phyloP scores from a whole-genome alignment of 2,329 filamentous ascomycete species.

The Daldinia sp. region DNA sequence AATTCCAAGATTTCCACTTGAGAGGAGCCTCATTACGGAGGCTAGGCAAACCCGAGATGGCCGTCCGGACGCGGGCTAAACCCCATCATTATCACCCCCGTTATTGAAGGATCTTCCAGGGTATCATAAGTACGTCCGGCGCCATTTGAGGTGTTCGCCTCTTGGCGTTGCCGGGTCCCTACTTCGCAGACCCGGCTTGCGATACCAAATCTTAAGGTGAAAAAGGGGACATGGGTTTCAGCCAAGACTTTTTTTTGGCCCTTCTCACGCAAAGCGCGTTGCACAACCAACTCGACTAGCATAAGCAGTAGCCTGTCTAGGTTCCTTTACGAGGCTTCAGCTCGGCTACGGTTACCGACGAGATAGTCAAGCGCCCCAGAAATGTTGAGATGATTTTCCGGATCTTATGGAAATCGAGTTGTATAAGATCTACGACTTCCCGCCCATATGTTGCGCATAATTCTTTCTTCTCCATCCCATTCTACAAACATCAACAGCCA shows the following conservation, averaged over 20 bases:
- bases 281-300: conserved; percentile 36
- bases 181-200: conserved; percentile 14
- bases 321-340: conserved; percentile 20
- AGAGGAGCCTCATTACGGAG: conserved; percentile 37
- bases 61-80: conserved; percentile 4
- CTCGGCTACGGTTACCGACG: conserved; percentile 26
- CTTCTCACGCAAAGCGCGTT: conserved; percentile 42
- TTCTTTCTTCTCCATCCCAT: conserved; percentile 37
- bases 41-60: conserved; percentile 18
- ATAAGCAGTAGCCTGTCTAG: conserved; percentile 18
- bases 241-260: conserved; percentile 39
- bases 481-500: conserved; percentile 33
- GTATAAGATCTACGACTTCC: conserved; percentile 44
- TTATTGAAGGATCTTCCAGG: conserved; percentile 31
- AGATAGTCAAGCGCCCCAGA: conserved; percentile 14
- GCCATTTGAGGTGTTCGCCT: conserved; percentile 22
- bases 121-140: conserved; percentile 12
- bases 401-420: conserved; percentile 39
- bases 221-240: conserved; percentile 39
- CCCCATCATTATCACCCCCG: conserved; percentile 20
- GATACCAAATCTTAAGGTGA: conserved; percentile 16
- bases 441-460: conserved; percentile 24
- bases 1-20: conserved; percentile 1
- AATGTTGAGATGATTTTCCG: conserved; percentile 34
- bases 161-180: conserved; percentile 16